Evolutionary conservation across 2,329 filamentous ascomycete genomes (phyloP), one percentile per base, ranked within the genome.

Genomic region (Trichoderma brevicompactum): DNA sequence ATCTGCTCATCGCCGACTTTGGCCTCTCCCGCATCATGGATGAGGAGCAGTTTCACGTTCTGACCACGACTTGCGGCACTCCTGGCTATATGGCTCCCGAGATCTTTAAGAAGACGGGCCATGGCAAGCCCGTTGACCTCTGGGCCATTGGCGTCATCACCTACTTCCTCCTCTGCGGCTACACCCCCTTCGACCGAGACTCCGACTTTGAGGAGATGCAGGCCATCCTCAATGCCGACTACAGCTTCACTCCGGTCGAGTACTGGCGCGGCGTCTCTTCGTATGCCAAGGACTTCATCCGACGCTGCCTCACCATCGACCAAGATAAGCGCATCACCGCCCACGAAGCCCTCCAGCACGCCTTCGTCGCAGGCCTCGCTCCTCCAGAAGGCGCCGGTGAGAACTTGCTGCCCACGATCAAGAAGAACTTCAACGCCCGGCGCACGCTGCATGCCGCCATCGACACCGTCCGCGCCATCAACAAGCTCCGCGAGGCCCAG

Each of bases 131-230:
- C 71, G 95, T 99, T 61, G 95, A 99, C 77, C 89, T 99, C 69
- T 99, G 95, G 95, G 95, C 95, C 43, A 92, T 98, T 68, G 95
- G 95, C 53, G 95, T 99, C 49, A 99, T 99, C 75, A 98, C 95
- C 38, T 99, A 98, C 82, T 99, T 99, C 81, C 83, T 99, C 36
- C 89, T 99, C 58, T 98, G 95, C 79, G 95, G 95, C 66, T 98
- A 98, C 80, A 99, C 95, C 0, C 95, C 95, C 12, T 99, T 99
- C 77, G 95, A 99, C 79, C 91, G 95, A 64, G 95, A 98, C 78
- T 94, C 89, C 72, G 97, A 99, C 79, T 89, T 98, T 74, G 95
- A 99, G 81, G 95, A 99, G 81, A 98, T 99, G 94, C 94, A 98
- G 81, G 95, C 95, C 72, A 99, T 99, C 75, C 87, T 98, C 65